Percentiles rank a stretch among this genome's conserved stretches.
phyloP scores from a whole-genome alignment of 768 basidiomycete genomes.

The Cystobasidium tubakii region DNA sequence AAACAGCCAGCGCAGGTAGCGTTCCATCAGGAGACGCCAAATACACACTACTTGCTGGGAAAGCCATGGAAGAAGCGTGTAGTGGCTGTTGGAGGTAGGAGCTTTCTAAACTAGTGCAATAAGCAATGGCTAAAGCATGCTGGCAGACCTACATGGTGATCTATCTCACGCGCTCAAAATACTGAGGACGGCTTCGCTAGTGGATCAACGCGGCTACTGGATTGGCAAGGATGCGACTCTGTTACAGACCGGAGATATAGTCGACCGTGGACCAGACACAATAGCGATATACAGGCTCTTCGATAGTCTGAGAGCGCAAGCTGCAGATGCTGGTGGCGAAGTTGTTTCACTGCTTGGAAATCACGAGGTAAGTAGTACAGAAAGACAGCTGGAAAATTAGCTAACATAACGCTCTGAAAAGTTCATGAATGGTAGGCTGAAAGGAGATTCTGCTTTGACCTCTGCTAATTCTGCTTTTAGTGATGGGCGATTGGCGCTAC shows the following conservation, averaged over 20 bases:
- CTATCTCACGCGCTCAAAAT: constrained; percentile 34
- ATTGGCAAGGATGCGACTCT: constrained; percentile 31
- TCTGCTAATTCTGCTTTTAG: background rate
- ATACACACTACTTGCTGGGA: background rate
- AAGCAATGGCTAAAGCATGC: background rate
- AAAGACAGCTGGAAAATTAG: constrained; percentile 51
- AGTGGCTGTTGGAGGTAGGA: constrained; percentile 37
- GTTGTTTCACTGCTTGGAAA: constrained; percentile 80
- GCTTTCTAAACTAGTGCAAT: background rate
- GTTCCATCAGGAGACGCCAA: background rate
- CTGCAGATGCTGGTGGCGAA: constrained; percentile 61
- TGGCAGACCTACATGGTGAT: constrained; percentile 39
- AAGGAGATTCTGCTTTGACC: too few relatives aligned
- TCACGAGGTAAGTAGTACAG: constrained; percentile 92
- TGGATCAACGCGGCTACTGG: constrained; percentile 37
- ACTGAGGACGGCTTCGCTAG: constrained; percentile 31
- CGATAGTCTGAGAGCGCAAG: constrained; percentile 73
- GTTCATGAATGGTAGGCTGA: constrained; percentile 25
- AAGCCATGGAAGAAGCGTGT: constrained; percentile 33
- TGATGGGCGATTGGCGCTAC: constrained; percentile 40
- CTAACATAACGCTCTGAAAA: background rate
- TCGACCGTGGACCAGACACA: constrained; percentile 74
- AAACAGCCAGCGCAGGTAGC: constrained; percentile 1
- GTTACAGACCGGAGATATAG: constrained; percentile 43
- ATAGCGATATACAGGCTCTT: constrained; percentile 77